Evolutionary conservation across 2,329 filamentous ascomycete species (phyloP), one percentile per base, ranked within the genome.

Genomic region (Monilinia laxa): DNA sequence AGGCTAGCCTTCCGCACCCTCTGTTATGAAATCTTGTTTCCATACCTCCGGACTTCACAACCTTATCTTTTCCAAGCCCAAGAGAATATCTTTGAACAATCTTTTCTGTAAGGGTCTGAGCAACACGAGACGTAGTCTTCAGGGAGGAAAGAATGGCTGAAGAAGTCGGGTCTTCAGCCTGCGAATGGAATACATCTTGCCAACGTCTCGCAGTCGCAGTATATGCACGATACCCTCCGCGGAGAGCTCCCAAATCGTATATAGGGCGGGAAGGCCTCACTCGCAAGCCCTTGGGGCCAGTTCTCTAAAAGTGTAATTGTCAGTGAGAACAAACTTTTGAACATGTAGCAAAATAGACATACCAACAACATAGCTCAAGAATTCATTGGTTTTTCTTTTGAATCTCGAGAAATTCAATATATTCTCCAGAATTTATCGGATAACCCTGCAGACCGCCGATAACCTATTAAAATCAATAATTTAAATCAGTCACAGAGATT

Each of bases 51-150:
- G 85, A 82, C 73, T 84, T 85, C 74, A 97, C 90, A 67, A 84
- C 81, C 80, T 97, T 96, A 68, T 87, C 91, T 14, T 86, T 78
- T 1, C 90, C 79, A 1, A 97, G 84, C 12, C 88, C 91, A n/a
- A 93, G 83, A 0, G 92, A 85, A 78, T 96, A 89, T 20, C 84
- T 80, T 77, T 97, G 93, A 0, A 97, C 89, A 68, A 97, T 97
- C 82, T 97, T 97, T 78, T 97, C 93, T 3, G 91, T 95, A 62
- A 97, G 79, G 3, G 91, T 97, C 79, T 97, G 93, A 0, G 91
- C 72, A 69, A 73, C 62, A 49, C 64, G 65, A 47, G 77, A 71
- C 4, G 76, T 69, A n/a, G 77, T 73, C 71, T 81, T 79, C 64
- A 82, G 76, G 42, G 84, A 81, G 53, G 83, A 81, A 65, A 88